Percentiles rank a stretch among this genome's conserved stretches.
phyloP scores from a whole-genome alignment of 2,329 filamentous ascomycete species.

The Knoxdaviesia proteae region DNA sequence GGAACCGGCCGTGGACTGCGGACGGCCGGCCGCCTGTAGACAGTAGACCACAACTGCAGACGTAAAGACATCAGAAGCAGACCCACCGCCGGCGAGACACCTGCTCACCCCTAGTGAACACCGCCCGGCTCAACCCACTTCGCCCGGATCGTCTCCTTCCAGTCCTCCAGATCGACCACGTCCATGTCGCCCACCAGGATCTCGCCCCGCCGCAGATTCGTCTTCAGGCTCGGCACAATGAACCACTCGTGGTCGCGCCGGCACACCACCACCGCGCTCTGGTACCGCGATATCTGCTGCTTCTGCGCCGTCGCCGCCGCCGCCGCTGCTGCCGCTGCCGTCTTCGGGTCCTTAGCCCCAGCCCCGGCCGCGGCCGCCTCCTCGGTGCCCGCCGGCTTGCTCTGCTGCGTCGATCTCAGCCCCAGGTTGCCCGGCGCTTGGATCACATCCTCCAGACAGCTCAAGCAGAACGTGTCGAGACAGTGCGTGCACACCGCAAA shows the following conservation, averaged over 20 bases:
- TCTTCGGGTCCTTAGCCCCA: slow-evolving; percentile 9
- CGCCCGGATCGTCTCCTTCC: slow-evolving; percentile 14
- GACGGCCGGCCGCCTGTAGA: too few species aligned
- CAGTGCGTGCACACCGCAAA: slow-evolving; percentile 17
- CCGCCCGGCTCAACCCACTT: slow-evolving; percentile 8
- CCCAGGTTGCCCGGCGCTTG: slow-evolving; percentile 7
- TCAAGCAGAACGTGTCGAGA: slow-evolving; percentile 17
- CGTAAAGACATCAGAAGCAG: too few species aligned
- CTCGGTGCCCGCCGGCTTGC: slow-evolving; percentile 7
- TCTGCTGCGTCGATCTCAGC: slow-evolving; percentile 10
- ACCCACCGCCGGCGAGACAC: not conserved
- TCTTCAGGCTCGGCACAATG: slow-evolving; percentile 15
- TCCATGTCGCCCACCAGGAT: slow-evolving; percentile 14
- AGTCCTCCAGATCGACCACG: slow-evolving; percentile 14
- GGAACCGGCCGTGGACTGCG: too few species aligned
- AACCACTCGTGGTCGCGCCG: slow-evolving; percentile 19
- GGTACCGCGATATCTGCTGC: slow-evolving; percentile 10
- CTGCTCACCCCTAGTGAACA: not conserved
- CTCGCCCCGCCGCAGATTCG: slow-evolving; percentile 15
- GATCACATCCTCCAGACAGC: slow-evolving; percentile 13
- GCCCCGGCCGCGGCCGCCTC: not conserved
- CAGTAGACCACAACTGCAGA: too few species aligned
- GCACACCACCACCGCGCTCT: slow-evolving; percentile 12
- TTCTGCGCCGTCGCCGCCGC: slow-evolving; percentile 7
- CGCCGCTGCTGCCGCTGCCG: slow-evolving; percentile 6